phyloP scores from a whole-genome alignment of 2,329 filamentous ascomycete species.

The Pseudocercospora pini-densiflorae region DNA sequence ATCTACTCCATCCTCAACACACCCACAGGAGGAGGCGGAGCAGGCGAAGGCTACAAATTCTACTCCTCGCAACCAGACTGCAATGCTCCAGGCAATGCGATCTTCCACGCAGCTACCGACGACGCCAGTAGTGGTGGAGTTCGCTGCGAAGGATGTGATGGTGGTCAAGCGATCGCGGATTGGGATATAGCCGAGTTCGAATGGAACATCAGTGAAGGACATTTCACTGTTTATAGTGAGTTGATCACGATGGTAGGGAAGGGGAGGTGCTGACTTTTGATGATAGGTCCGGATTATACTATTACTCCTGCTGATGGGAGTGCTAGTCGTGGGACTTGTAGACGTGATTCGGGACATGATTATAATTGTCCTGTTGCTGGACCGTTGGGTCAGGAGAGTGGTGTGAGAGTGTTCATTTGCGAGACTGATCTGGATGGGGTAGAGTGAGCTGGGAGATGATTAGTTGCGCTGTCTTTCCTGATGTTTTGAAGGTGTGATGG shows the following conservation, averaged over 20 bases:
- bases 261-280: not conserved
- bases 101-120: not conserved
- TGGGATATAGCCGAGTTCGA: not conserved
- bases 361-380: not conserved
- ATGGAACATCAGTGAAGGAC: not conserved
- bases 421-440: constrained; percentile 2
- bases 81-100: not conserved
- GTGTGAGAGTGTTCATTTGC: not conserved
- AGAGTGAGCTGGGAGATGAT: not conserved
- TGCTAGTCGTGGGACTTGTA: not conserved
- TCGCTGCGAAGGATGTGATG: not conserved
- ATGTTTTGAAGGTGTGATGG: not conserved
- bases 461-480: not conserved
- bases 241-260: not conserved
- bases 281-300: not conserved
- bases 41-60: constrained; percentile 1
- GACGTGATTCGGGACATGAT: not conserved
- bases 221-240: not conserved
- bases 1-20: constrained; percentile 3
- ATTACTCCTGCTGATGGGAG: not conserved
- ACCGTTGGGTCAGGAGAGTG: not conserved
- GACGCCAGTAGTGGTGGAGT: not conserved
- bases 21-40: not conserved
- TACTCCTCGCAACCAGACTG: not conserved
- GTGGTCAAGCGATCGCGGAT: not conserved